These are phyloP conservation scores for Saksenaea oblongispora DNA, from an alignment of 371 early-diverging fungal genomes.

Conservation along the genomic window DNA sequence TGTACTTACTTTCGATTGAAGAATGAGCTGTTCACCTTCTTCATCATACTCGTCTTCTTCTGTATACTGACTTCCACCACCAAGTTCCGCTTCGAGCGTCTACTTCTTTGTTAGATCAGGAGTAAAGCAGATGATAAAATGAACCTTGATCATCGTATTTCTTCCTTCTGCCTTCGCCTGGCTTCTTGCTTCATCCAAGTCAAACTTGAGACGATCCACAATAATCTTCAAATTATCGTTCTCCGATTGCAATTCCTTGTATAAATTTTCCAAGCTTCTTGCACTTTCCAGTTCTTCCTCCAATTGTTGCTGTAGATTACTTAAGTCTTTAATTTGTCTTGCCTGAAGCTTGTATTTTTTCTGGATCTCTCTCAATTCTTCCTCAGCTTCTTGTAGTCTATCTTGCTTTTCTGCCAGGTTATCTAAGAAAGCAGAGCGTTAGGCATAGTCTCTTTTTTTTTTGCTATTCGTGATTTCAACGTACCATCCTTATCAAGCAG, in stretches of 20 bases:
- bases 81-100: background rate
- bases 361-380: background rate
- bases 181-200: slow-evolving; percentile 29
- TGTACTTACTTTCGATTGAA: background rate
- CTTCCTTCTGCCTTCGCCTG: background rate
- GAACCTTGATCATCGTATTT: background rate
- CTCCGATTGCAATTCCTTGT: slow-evolving; percentile 12
- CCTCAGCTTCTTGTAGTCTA: slow-evolving; percentile 9
- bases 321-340: slow-evolving; percentile 12
- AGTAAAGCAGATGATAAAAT: background rate
- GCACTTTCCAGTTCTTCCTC: background rate
- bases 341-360: slow-evolving; percentile 1
- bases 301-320: slow-evolving; percentile 7
- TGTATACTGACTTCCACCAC: background rate
- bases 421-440: background rate
- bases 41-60: background rate
- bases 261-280: background rate
- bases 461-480: background rate
- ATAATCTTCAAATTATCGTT: slow-evolving; percentile 18
- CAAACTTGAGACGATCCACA: slow-evolving; percentile 31
- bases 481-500: background rate
- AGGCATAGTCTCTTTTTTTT: background rate
- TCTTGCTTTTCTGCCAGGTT: slow-evolving; percentile 16
- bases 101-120: background rate
- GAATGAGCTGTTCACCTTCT: background rate